Conservation (phyloP, 768 basidiomycete species). For the Termitomyces sp. region DNA sequence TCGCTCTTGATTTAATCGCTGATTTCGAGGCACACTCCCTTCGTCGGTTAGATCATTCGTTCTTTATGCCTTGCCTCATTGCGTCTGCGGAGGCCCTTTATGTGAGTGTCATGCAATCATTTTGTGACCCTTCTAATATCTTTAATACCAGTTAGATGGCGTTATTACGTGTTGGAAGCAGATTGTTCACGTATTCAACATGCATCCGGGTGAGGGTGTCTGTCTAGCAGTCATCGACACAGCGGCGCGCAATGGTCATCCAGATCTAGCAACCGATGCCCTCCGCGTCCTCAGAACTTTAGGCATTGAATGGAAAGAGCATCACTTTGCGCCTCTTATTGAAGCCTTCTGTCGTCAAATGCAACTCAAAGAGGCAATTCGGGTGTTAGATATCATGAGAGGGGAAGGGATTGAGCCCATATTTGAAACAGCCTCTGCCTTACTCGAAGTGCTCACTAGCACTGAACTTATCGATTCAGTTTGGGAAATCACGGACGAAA, state of each 20-base stretch:
- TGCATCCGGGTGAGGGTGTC: constrained; percentile 73
- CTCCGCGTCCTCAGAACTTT: constrained; percentile 51
- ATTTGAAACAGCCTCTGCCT: constrained; percentile 49
- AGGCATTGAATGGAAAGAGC: constrained; percentile 52
- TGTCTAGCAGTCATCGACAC: constrained; percentile 68
- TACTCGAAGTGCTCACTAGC: constrained; percentile 42
- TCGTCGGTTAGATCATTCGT: constrained; percentile 46
- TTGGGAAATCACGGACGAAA: constrained; percentile 61
- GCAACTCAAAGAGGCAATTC: constrained; percentile 61
- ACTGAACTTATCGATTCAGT: constrained; percentile 58
- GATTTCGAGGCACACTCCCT: constrained; percentile 55
- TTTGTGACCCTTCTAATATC: constrained; percentile 2
- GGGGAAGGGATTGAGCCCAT: constrained; percentile 46
- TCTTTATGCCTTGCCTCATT: constrained; percentile 68
- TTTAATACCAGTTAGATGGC: constrained; percentile 55
- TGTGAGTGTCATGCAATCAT: constrained; percentile 41
- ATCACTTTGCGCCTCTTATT: constrained; percentile 76
- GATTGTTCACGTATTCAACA: constrained; percentile 45
- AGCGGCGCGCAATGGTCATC: constrained; percentile 69
- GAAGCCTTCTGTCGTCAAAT: constrained; percentile 65
- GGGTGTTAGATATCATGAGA: constrained; percentile 59
- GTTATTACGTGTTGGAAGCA: constrained; percentile 60
- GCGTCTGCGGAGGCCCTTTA: constrained; percentile 63
- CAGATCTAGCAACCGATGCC: constrained; percentile 65
- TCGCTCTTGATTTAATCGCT: constrained; percentile 70